Evolutionary conservation across 352 stramenopile species (phyloP).

Genomic region (Phytophthora pisi): DNA sequence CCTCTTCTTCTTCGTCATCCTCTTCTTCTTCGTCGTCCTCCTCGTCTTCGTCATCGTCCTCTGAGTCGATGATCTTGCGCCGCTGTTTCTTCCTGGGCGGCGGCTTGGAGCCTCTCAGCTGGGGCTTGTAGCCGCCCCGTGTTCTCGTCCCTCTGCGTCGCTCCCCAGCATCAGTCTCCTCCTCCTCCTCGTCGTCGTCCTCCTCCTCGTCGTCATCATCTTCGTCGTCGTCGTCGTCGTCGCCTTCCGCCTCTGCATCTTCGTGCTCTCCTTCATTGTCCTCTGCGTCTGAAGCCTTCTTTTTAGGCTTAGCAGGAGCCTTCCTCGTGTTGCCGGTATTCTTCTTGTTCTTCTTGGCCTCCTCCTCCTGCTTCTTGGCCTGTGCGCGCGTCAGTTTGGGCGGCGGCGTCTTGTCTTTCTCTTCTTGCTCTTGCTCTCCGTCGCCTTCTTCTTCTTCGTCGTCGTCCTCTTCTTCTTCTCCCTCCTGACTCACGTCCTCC

Average conservation of each 20-base stretch:
- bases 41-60: slow-evolving; percentile 40
- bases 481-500: slow-evolving; percentile 30
- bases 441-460: slow-evolving; percentile 12
- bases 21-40: slow-evolving; percentile 30
- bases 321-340: slow-evolving; percentile 41
- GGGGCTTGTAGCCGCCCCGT: slow-evolving; percentile 23
- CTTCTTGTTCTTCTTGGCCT: slow-evolving; percentile 43
- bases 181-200: slow-evolving; percentile 30
- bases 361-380: slow-evolving; percentile 36
- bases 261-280: slow-evolving; percentile 39
- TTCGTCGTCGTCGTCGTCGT: slow-evolving; percentile 50
- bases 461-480: slow-evolving; percentile 30
- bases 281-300: slow-evolving; percentile 39
- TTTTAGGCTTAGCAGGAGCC: slow-evolving; percentile 28
- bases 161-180: slow-evolving; percentile 41
- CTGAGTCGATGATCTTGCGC: slow-evolving; percentile 43
- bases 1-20: slow-evolving; percentile 30
- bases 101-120: slow-evolving; percentile 30
- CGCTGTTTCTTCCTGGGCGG: slow-evolving; percentile 42
- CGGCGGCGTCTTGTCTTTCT: slow-evolving; percentile 35
- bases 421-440: slow-evolving; percentile 33
- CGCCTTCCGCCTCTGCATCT: slow-evolving; percentile 43
- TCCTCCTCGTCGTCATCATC: slow-evolving; percentile 47
- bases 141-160: slow-evolving; percentile 12
- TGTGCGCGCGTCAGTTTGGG: slow-evolving; percentile 45